Base-by-base conservation (phyloP, 768 basidiomycete genomes). In the Serendipita sp. region DNA sequence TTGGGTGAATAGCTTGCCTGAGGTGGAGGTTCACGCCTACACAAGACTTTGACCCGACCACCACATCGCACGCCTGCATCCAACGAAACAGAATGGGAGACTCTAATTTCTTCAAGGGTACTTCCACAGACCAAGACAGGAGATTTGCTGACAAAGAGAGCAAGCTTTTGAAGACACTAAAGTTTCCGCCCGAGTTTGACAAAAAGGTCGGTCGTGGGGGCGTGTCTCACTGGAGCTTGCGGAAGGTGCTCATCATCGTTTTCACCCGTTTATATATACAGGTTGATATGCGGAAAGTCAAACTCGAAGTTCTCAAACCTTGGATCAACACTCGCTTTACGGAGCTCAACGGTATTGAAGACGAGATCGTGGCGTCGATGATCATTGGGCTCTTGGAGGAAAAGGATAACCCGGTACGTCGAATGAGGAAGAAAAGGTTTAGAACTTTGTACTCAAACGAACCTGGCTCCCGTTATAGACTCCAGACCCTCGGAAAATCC, bases 281-380 rank as follows among this genome's bases (percentile, higher is more conserved):
- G 89, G 92, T 96, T 48, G 94, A 97, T 71, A 87, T 94, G 82
- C 82, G 90, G 38, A 94, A 97, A 78, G 92, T 98, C 65, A 96
- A 97, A 72, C 68, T 97, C 65, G 77, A 81, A 17, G 92, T 98
- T 67, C 88, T 99, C 70, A 79, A 89, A 64, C 90, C 92, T 2
- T 99, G 96, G 96, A 85, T 97, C 64, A 88, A 90, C 14, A 92
- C 91, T 78, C 88, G 90, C 73, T 86, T 96, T 63, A 81, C 87
- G 2, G 89, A 93, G 63, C 79, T 96, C 22, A 82, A 93, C 44
- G 91, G 94, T 1, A 83, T 98, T 41, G 96, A 99, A 69, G 96
- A 99, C 72, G 96, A 99, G 71, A 85, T 99, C 44, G 86, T 98
- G 43, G 84, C 97, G 30, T 95, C 97, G 70, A 98, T 96, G 70